Conservation (phyloP, 495 filamentous ascomycete species). For the Xylaria longipes region DNA sequence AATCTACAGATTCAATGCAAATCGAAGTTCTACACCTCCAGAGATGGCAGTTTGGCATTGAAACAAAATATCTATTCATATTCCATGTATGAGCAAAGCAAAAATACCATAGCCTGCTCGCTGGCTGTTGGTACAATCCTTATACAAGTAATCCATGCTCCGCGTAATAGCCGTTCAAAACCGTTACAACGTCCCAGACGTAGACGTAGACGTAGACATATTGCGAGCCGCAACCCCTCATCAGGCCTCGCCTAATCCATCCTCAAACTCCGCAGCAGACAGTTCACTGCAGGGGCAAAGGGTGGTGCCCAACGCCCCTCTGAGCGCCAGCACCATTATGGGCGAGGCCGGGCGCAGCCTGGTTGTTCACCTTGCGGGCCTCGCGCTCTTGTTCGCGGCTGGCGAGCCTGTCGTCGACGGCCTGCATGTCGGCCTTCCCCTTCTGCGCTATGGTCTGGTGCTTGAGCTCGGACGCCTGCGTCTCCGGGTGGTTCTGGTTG, state of each 20-base stretch:
- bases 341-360: not conserved
- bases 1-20: too few species aligned
- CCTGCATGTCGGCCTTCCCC: constrained; percentile 31
- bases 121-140: not conserved
- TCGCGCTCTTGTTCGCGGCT: constrained; percentile 29
- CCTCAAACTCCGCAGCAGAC: not conserved
- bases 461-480: constrained; percentile 30
- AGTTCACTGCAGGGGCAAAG: constrained; percentile 27
- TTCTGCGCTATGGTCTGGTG: constrained; percentile 33
- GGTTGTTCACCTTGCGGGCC: constrained; percentile 6
- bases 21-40: not conserved
- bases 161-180: not conserved
- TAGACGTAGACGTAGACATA: not conserved
- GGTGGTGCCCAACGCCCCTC: constrained; percentile 11
- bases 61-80: not conserved
- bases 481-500: constrained; percentile 31
- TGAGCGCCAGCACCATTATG: constrained; percentile 12
- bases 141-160: not conserved
- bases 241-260: too few species aligned
- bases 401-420: constrained; percentile 32
- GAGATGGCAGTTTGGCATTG: not conserved
- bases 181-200: not conserved
- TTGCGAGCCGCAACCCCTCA: not conserved
- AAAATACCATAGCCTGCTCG: not conserved
- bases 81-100: not conserved